These are phyloP conservation scores for Ophiostoma angusticollis DNA, from an alignment of 2,329 filamentous ascomycete genomes.

Conservation along the genomic window DNA sequence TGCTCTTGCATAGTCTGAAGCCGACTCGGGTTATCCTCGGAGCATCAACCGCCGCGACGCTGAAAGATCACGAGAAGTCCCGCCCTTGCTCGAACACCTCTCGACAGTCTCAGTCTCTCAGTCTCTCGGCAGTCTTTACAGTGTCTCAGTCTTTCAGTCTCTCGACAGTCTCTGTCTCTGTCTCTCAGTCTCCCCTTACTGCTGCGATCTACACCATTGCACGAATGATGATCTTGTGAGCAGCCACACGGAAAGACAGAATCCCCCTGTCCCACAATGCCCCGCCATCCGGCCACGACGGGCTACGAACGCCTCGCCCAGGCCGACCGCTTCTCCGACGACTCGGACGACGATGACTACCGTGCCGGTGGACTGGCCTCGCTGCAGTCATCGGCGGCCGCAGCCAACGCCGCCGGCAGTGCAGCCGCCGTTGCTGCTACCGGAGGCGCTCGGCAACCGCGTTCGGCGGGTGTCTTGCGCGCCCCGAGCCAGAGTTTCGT, in stretches of 20 bases:
- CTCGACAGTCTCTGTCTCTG: no score
- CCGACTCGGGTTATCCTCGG: no score
- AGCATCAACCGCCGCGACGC: no score
- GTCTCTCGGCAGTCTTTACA: no score
- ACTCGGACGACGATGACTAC: constrained; percentile 53
- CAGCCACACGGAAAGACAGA: no score
- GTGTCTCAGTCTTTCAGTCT: no score
- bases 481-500: constrained; percentile 19
- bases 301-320: constrained; percentile 78
- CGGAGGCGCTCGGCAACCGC: constrained; percentile 22
- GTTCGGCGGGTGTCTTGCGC: constrained; percentile 24
- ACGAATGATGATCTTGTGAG: constrained; percentile 1
- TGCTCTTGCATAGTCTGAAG: no score
- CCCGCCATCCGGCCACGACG: constrained; percentile 59
- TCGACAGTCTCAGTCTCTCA: no score
- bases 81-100: no score
- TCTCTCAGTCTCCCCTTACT: not conserved
- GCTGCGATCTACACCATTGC: not conserved
- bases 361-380: constrained; percentile 37
- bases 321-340: constrained; percentile 62
- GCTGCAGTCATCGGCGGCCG: constrained; percentile 29
- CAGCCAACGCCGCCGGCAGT: not conserved
- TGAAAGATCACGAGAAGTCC: no score
- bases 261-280: constrained; percentile 35
- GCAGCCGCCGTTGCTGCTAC: constrained; percentile 46